These are phyloP conservation scores for Entrophospora sp. DNA, from an alignment of 192 early-diverging fungal species.

Conservation along the genomic window DNA sequence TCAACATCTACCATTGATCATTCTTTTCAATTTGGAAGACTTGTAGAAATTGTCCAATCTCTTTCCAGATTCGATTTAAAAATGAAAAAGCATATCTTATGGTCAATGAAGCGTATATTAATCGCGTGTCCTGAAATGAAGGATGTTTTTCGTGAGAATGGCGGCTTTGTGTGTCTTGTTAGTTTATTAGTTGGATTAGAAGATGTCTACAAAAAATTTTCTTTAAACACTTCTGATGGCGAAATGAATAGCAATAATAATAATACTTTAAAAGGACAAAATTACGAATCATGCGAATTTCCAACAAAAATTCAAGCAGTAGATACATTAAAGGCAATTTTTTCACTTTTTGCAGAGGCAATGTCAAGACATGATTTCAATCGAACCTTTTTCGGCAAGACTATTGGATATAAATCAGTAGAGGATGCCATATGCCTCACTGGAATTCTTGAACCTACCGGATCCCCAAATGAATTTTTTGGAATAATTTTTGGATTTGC, in stretches of 20 bases:
- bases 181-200: constrained; percentile 49
- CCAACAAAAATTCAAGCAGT: constrained; percentile 30
- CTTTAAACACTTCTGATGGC: background rate
- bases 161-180: constrained; percentile 52
- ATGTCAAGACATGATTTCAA: constrained; percentile 43
- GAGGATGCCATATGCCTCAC: constrained; percentile 52
- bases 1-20: constrained; percentile 20
- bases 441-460: constrained; percentile 32
- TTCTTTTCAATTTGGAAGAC: constrained; percentile 42
- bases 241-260: constrained; percentile 7
- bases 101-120: constrained; percentile 41
- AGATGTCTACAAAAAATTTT: constrained; percentile 30
- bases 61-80: constrained; percentile 43
- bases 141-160: constrained; percentile 47
- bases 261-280: constrained; percentile 19
- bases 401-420: constrained; percentile 45
- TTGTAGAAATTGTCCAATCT: constrained; percentile 52
- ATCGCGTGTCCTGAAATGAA: constrained; percentile 36
- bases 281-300: constrained; percentile 20
- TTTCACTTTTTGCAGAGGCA: constrained; percentile 43
- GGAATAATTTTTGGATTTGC: constrained; percentile 53
- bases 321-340: constrained; percentile 34
- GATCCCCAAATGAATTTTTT: constrained; percentile 35
- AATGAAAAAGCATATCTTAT: constrained; percentile 49
- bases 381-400: constrained; percentile 36